phyloP scores from a whole-genome alignment of 371 early-diverging fungal genomes.

The Basidiobolus meristosporus region DNA sequence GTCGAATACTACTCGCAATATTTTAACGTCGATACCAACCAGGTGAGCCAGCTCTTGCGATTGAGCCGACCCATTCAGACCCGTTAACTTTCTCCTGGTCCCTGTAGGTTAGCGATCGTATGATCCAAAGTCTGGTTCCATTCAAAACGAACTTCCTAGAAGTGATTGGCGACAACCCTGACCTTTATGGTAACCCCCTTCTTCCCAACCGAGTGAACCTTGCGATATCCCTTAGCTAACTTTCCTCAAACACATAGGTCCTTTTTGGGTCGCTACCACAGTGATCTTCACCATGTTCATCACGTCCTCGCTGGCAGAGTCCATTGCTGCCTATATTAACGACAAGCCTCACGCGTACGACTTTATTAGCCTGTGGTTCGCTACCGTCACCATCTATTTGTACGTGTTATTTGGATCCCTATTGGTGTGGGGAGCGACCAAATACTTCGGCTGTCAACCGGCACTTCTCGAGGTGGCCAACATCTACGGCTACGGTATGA shows the following conservation, averaged over 20 bases:
- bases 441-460: slow-evolving; percentile 67
- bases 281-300: slow-evolving; percentile 83
- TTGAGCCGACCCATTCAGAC: neutral
- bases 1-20: slow-evolving; percentile 73
- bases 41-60: slow-evolving; percentile 16
- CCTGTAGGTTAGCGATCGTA: neutral
- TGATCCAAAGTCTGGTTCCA: slow-evolving; percentile 25
- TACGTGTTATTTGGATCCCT: slow-evolving; percentile 56
- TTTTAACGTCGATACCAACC: slow-evolving; percentile 77
- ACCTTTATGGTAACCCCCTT: slow-evolving; percentile 45
- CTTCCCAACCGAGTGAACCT: no score
- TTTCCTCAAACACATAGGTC: no score
- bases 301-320: slow-evolving; percentile 67
- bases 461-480: slow-evolving; percentile 61
- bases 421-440: slow-evolving; percentile 58
- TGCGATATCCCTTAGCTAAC: no score
- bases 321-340: slow-evolving; percentile 49
- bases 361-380: slow-evolving; percentile 59
- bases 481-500: slow-evolving; percentile 81
- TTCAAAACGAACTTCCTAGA: slow-evolving; percentile 25
- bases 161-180: slow-evolving; percentile 17
- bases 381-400: slow-evolving; percentile 56
- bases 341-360: slow-evolving; percentile 36
- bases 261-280: slow-evolving; percentile 91
- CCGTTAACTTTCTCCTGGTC: neutral